These are phyloP conservation scores for Pistacia integerrima DNA, from an alignment of 345 rosid species.

Conservation along the genomic window DNA sequence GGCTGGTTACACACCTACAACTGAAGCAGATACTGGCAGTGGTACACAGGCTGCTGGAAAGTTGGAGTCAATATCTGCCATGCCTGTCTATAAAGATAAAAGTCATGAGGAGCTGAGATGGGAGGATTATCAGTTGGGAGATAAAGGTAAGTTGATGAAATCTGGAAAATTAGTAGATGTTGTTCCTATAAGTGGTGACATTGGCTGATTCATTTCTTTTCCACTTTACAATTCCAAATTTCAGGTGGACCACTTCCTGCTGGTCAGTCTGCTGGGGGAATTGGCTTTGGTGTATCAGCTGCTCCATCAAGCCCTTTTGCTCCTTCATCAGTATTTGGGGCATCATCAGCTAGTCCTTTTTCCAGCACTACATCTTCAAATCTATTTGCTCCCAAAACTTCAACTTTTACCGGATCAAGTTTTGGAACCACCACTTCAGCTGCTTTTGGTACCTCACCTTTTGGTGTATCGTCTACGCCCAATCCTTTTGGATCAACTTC, in stretches of 20 bases:
- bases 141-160: constrained; percentile 67
- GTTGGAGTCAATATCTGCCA: constrained; percentile 85
- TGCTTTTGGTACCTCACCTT: constrained; percentile 35
- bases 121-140: constrained; percentile 97
- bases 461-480: constrained; percentile 41
- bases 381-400: constrained; percentile 54
- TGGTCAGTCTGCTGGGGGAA: constrained; percentile 61
- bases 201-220: neutral
- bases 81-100: constrained; percentile 73
- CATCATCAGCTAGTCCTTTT: constrained; percentile 59
- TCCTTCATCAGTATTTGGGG: constrained; percentile 46
- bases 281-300: constrained; percentile 54
- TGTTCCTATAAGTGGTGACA: constrained; percentile 7
- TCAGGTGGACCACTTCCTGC: constrained; percentile 77
- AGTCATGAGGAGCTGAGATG: constrained; percentile 91
- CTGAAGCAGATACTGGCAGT: constrained; percentile 55
- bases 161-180: neutral
- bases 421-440: constrained; percentile 44
- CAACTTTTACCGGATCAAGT: constrained; percentile 40
- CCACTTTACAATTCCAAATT: constrained; percentile 15
- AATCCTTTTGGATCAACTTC: constrained; percentile 53
- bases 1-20: constrained; percentile 62
- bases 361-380: constrained; percentile 43
- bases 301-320: constrained; percentile 56
- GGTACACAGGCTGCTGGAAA: constrained; percentile 66